Base-by-base conservation (phyloP, 345 rosid genomes). In the Limnanthes douglasii region DNA sequence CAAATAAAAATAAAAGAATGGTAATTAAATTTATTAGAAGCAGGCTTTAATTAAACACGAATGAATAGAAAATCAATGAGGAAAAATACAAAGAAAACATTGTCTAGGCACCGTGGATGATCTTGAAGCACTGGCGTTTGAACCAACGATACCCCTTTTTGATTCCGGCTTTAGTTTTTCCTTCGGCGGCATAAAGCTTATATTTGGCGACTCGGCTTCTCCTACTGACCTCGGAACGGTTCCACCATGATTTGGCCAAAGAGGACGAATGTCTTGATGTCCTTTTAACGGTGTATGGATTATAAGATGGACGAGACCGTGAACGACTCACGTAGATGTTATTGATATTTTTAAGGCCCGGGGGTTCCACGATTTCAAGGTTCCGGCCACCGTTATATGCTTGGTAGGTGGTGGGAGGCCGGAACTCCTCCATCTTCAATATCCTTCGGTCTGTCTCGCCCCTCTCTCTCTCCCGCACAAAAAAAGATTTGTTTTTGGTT, bases 111-210 rank as follows among this genome's bases (percentile, higher is more conserved):
- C 45, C 48, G 57, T 46, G 63, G 5, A 43, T 45, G 30, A 75
- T 24, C 18, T 50, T 51, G 0, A 52, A 62, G 41, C 71, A 75
- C 16, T 65, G 72, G 21, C 3, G 6, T 38, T 72, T 79, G 36
- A 75, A 8, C 79, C 82, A 75, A n/a, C 57, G 43, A 39, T 31
- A 46, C 12, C 93, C 69, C 23, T 43, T 63, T 55, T 45, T 69
- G 2, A 70, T 7, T 5, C 78, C 54, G 26, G 34, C 14, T 34
- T 67, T 75, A 27, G 69, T 44, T 45, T 37, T 67, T 17, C 74
- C 82, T 36, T 79, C 74, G 0, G 43, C 59, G 0, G 64, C 23
- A 36, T 75, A 72, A 10, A 69, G 23, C 26, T 72, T 79, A 31
- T 71, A 78, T 15, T 50, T 53, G 3, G 70, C 77, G 5, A 70